These are phyloP conservation scores for Rhodotorula sphaerocarpa DNA, from an alignment of 768 basidiomycete genomes.

Conservation along the genomic window DNA sequence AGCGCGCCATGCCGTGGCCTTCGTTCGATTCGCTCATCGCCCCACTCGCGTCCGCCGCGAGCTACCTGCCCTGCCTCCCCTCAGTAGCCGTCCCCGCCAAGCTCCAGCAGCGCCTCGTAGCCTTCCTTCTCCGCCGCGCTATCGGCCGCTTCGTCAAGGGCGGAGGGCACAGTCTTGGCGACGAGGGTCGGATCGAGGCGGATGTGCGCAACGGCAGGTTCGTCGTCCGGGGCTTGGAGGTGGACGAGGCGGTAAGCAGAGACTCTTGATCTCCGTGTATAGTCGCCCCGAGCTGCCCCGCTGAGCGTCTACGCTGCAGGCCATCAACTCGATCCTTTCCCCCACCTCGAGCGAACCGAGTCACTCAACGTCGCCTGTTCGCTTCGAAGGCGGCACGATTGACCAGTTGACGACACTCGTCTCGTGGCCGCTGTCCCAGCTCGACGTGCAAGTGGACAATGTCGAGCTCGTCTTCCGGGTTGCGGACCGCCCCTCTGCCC, in stretches of 20 bases:
- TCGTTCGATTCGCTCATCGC: not conserved
- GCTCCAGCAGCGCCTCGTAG: constrained; percentile 22
- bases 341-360: constrained; percentile 45
- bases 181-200: constrained; percentile 16
- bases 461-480: constrained; percentile 45
- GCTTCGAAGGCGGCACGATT: constrained; percentile 68
- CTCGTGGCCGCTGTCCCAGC: constrained; percentile 46
- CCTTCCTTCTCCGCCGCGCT: constrained; percentile 11
- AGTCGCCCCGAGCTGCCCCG: not conserved
- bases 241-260: not conserved
- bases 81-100: constrained; percentile 3
- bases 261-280: not conserved
- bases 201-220: constrained; percentile 13
- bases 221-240: not conserved
- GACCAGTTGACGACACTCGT: constrained; percentile 67
- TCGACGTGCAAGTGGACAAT: constrained; percentile 40
- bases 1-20: not conserved
- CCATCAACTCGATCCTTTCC: constrained; percentile 16
- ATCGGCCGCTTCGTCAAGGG: constrained; percentile 18
- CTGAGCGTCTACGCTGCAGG: constrained; percentile 7
- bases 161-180: not conserved
- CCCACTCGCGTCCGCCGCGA: not conserved
- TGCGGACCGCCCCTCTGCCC: no score
- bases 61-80: not conserved
- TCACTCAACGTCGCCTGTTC: constrained; percentile 62